These are phyloP conservation scores for Artemisia argyi DNA, from an alignment of 129 eudicot species.

Conservation along the genomic window DNA sequence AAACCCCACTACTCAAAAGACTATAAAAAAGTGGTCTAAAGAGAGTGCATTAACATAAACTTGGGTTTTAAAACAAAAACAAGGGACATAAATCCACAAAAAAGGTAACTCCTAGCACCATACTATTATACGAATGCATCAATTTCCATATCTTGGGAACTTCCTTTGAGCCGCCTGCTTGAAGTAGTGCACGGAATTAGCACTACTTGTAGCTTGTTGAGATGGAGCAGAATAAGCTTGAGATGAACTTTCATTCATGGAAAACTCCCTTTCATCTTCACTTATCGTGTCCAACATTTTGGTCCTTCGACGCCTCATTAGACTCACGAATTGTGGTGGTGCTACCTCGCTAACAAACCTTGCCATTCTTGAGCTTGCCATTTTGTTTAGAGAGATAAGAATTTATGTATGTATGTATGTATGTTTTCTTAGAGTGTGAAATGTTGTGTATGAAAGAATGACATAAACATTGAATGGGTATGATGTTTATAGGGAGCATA, in stretches of 20 bases:
- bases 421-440: slow-evolving; percentile 4
- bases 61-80: slow-evolving; percentile 12
- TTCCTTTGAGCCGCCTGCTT: slow-evolving; percentile 23
- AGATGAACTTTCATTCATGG: slow-evolving; percentile 8
- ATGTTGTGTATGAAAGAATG: slow-evolving; percentile 21
- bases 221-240: slow-evolving; percentile 1
- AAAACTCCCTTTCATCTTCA: slow-evolving; percentile 51
- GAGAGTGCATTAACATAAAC: slow-evolving; percentile 32
- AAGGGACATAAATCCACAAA: slow-evolving; percentile 12
- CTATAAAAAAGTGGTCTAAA: slow-evolving; percentile 30
- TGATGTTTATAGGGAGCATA: slow-evolving; percentile 39
- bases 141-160: slow-evolving; percentile 21
- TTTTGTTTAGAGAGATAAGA: slow-evolving; percentile 11
- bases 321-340: slow-evolving; percentile 46
- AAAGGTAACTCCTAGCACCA: not conserved
- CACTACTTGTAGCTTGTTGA: slow-evolving; percentile 20
- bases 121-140: not conserved
- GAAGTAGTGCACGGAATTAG: not conserved
- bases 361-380: slow-evolving; percentile 57
- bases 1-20: slow-evolving; percentile 43
- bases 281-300: slow-evolving; percentile 53
- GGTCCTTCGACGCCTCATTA: slow-evolving; percentile 43
- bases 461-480: slow-evolving; percentile 3
- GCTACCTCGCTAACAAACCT: slow-evolving; percentile 58
- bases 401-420: not conserved